Evolutionary conservation across 768 basidiomycete genomes (phyloP).

Genomic region (Hericium coralloides): DNA sequence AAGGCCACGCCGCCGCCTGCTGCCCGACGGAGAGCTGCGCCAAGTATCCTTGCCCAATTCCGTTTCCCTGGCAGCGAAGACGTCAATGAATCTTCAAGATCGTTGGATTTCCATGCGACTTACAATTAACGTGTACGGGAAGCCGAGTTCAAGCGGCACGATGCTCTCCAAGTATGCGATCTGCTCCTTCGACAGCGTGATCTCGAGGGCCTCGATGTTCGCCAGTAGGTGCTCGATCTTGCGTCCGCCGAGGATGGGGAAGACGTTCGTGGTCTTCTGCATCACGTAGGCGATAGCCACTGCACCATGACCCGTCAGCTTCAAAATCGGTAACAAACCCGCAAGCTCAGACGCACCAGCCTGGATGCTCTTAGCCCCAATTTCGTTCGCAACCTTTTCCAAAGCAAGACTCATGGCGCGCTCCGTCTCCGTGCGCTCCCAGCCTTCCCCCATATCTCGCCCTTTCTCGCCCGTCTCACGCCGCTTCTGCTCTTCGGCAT

Average conservation of each 20-base stretch:
- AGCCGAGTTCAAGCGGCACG: conserved; percentile 37
- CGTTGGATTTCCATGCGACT: conserved; percentile 5
- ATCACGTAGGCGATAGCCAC: conserved; percentile 47
- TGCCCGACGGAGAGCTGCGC: too few relatives aligned
- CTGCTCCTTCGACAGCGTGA: conserved; percentile 34
- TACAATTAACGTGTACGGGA: conserved; percentile 27
- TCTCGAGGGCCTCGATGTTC: conserved; percentile 42
- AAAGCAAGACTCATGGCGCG: neutral
- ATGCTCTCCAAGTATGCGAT: conserved; percentile 35
- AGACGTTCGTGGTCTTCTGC: conserved; percentile 35
- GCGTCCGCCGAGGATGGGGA: conserved; percentile 27
- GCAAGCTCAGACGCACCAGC: conserved; percentile 11
- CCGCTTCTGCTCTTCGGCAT: conserved; percentile 25
- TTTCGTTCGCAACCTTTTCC: conserved; percentile 25
- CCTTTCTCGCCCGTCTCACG: conserved; percentile 25
- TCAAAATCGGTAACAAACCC: neutral
- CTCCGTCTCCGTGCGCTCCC: neutral
- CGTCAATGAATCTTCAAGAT: too few relatives aligned
- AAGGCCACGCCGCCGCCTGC: too few relatives aligned
- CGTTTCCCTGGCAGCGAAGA: too few relatives aligned
- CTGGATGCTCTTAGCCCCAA: conserved; percentile 23
- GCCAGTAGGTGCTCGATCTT: conserved; percentile 41
- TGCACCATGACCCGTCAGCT: conserved; percentile 6
- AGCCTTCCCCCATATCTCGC: conserved; percentile 9
- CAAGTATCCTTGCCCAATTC: too few relatives aligned